phyloP scores from a whole-genome alignment of 2,329 filamentous ascomycete species.

The Calonectria naviculata region DNA sequence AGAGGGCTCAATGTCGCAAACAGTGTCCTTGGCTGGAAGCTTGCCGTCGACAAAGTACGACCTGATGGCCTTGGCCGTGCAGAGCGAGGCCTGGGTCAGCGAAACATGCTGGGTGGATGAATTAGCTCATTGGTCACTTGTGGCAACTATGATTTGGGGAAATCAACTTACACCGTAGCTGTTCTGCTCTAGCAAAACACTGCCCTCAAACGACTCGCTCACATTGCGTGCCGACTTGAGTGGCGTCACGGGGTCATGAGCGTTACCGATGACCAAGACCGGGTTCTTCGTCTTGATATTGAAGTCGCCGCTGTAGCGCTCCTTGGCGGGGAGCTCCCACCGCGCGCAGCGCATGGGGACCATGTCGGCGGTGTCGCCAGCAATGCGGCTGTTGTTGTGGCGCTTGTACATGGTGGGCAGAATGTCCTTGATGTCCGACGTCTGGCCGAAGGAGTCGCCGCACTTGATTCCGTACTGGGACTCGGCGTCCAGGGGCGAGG shows the following conservation, averaged over 20 bases:
- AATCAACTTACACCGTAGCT: conserved; percentile 49
- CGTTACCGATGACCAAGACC: conserved; percentile 52
- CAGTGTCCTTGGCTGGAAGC: conserved; percentile 23
- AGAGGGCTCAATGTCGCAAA: conserved; percentile 23
- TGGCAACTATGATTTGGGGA: background rate
- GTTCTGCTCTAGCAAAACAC: conserved; percentile 49
- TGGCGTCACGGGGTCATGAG: conserved; percentile 51
- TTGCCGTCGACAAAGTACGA: conserved; percentile 32
- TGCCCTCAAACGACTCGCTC: conserved; percentile 49
- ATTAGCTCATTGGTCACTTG: background rate
- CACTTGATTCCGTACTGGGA: conserved; percentile 45
- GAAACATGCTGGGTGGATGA: conserved; percentile 17
- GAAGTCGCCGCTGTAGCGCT: conserved; percentile 48
- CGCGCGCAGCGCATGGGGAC: conserved; percentile 46
- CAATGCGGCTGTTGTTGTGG: conserved; percentile 40
- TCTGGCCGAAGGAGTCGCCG: conserved; percentile 44
- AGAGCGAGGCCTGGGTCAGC: conserved; percentile 28
- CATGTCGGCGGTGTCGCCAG: conserved; percentile 32
- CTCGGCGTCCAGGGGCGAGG: background rate
- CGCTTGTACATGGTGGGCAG: conserved; percentile 36
- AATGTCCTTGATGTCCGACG: conserved; percentile 41
- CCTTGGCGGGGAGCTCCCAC: conserved; percentile 52
- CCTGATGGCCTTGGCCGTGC: conserved; percentile 21
- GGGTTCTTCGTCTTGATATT: conserved; percentile 45
- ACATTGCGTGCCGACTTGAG: conserved; percentile 50